Conservation (phyloP, 352 stramenopile genomes). For the Stramenopiles sp. region DNA sequence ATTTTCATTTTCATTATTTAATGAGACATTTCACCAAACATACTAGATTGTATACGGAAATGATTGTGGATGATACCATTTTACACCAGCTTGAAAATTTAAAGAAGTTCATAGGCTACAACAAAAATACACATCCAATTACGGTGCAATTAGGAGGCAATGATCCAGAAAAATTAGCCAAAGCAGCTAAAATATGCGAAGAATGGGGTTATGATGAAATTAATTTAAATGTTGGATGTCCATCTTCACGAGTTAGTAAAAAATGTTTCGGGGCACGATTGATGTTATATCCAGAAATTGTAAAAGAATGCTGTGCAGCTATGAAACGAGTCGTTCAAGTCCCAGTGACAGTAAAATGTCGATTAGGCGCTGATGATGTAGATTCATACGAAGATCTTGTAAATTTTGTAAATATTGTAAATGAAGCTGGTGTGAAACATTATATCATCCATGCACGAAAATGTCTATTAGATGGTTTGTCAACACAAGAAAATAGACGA, state of each 20-base stretch:
- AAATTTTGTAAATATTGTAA: constrained; percentile 73
- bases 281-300: constrained; percentile 84
- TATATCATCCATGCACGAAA: constrained; percentile 96
- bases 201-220: constrained; percentile 71
- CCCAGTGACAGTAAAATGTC: constrained; percentile 90
- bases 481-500: constrained; percentile 87
- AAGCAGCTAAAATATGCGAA: constrained; percentile 40
- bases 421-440: constrained; percentile 60
- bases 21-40: constrained; percentile 71
- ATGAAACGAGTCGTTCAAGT: constrained; percentile 39
- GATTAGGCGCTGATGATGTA: constrained; percentile 83
- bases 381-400: constrained; percentile 77
- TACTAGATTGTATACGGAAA: constrained; percentile 92
- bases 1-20: constrained; percentile 78
- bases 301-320: constrained; percentile 64
- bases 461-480: constrained; percentile 76
- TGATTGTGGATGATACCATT: constrained; percentile 90
- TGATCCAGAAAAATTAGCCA: constrained; percentile 51
- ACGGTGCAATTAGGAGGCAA: constrained; percentile 80
- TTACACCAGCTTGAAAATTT: constrained; percentile 52
- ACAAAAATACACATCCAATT: constrained; percentile 51
- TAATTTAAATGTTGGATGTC: constrained; percentile 91
- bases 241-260: constrained; percentile 38
- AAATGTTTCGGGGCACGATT: constrained; percentile 85
- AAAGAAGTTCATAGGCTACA: constrained; percentile 62